Evolutionary conservation across 768 basidiomycete species (phyloP), one percentile per base, ranked within the genome.

Genomic region (Hypholoma fasciculare): DNA sequence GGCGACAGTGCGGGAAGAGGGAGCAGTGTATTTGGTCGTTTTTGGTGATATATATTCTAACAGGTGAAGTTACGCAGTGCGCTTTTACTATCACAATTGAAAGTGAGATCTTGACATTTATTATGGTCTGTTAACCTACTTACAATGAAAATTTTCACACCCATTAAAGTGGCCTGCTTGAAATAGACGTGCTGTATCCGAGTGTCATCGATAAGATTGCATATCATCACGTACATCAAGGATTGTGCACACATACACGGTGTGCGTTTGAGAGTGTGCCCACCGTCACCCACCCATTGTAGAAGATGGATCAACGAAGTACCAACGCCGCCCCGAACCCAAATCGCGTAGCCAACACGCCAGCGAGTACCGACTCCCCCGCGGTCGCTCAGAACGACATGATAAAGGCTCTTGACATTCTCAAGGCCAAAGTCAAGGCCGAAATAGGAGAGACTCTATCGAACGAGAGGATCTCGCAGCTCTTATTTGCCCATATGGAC

Each of bases 401-500:
- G 63, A 85, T 88, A 64, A 82, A 77, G 30, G 83, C 84, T 4
- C 81, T 90, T 26, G 83, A 78, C 56, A 81, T 87, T 12, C 82
- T 89, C 67, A 88, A 87, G 69, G 72, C 66, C 36, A 84, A 86
- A 60, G 85, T 81, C 3, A 88, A 87, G 69, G 72, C 66, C 34
- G 84, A 86, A 60, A 85, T 81, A 3, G 89, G 88, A 43, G 87
- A 87, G 46, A 71, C 77, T 34, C 72, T 86, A 55, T 75, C 84
- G 7, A 80, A 82, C 54, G 87, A 89, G 62, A 79, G 79, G 59
- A 82, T 90, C 61, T 86, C 88, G 0, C 80, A 83, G 57, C 76
- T 89, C 12, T 80, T 90, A 43, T 72, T 85, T 3, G 76, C 82
- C 54, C 90, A 90, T 69, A 90, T 90, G 87, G 76, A 75, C 30